Percentiles rank a stretch among this genome's conserved stretches.
phyloP scores from a whole-genome alignment of 371 early-diverging fungal genomes.

The Vairimorpha necatrix region DNA sequence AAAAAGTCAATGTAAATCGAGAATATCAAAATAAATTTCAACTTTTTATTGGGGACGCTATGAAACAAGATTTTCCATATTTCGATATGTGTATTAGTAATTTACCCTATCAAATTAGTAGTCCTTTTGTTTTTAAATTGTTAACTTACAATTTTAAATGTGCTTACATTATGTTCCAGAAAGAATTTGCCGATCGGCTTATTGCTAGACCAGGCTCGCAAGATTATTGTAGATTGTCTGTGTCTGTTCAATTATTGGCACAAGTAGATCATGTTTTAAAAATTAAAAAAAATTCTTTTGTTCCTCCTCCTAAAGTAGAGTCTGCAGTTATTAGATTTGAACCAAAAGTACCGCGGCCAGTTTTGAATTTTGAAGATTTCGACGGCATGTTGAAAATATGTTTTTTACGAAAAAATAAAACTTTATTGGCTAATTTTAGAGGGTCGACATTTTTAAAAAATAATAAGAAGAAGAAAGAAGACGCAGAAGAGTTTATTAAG shows the following conservation, averaged over 20 bases:
- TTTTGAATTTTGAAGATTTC: constrained; percentile 87
- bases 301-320: constrained; percentile 96
- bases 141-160: constrained; percentile 76
- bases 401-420: constrained; percentile 93
- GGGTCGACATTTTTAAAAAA: constrained; percentile 66
- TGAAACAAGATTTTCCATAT: constrained; percentile 87
- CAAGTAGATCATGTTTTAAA: constrained; percentile 94
- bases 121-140: constrained; percentile 89
- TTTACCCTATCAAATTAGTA: constrained; percentile 93
- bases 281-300: constrained; percentile 86
- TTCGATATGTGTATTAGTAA: constrained; percentile 97
- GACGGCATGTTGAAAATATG: constrained; percentile 87
- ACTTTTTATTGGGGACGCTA: constrained; percentile 89
- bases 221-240: constrained; percentile 85
- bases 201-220: constrained; percentile 85
- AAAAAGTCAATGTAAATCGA: constrained; percentile 70
- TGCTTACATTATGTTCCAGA: constrained; percentile 95
- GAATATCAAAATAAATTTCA: constrained; percentile 71
- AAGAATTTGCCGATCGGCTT: constrained; percentile 94
- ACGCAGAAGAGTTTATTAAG: constrained; percentile 35
- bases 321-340: constrained; percentile 85
- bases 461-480: constrained; percentile 67
- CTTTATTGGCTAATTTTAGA: constrained; percentile 81
- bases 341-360: constrained; percentile 82
- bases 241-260: constrained; percentile 88